phyloP scores from a whole-genome alignment of 169 alveolate species.

The Eimeria nieschulzi region DNA sequence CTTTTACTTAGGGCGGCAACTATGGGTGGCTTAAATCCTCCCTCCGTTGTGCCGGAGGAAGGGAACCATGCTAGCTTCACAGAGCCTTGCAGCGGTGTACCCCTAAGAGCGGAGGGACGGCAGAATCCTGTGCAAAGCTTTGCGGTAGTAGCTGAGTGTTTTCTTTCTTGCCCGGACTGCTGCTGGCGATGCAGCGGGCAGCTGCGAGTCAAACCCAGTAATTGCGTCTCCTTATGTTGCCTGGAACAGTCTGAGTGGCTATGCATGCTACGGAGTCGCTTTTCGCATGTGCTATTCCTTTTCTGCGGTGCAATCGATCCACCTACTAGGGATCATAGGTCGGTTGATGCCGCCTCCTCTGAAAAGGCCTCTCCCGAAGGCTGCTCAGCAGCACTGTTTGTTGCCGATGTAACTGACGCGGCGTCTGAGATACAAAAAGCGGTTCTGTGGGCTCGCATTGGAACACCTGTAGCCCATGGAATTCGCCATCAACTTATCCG shows the following conservation, averaged over 20 bases:
- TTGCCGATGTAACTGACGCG: conserved; percentile 21
- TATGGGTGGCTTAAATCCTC: background rate
- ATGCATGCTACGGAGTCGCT: conserved; percentile 49
- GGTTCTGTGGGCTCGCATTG: too few relatives aligned
- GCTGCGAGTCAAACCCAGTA: background rate
- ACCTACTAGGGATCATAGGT: too few relatives aligned
- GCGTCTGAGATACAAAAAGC: background rate
- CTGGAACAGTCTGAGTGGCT: conserved; percentile 41
- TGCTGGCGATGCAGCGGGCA: conserved; percentile 54
- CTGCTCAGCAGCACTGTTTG: conserved; percentile 8
- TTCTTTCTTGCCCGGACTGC: conserved; percentile 29
- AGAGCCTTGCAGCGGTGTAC: background rate
- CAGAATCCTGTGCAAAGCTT: background rate
- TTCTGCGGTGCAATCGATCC: background rate
- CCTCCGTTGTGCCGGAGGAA: background rate
- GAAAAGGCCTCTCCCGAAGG: background rate
- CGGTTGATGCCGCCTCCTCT: background rate
- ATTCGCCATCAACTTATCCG: too few relatives aligned
- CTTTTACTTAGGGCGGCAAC: conserved; percentile 8
- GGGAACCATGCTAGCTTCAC: too few relatives aligned
- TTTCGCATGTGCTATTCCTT: conserved; percentile 19
- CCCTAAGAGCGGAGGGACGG: background rate
- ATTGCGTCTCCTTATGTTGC: conserved; percentile 20
- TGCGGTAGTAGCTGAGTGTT: conserved; percentile 27
- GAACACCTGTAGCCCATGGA: too few relatives aligned